A percentile compares a stretch with the other conserved stretches of the same genome.
phyloP scores from a whole-genome alignment of 805 yeast species.

The Candida maltosa region DNA sequence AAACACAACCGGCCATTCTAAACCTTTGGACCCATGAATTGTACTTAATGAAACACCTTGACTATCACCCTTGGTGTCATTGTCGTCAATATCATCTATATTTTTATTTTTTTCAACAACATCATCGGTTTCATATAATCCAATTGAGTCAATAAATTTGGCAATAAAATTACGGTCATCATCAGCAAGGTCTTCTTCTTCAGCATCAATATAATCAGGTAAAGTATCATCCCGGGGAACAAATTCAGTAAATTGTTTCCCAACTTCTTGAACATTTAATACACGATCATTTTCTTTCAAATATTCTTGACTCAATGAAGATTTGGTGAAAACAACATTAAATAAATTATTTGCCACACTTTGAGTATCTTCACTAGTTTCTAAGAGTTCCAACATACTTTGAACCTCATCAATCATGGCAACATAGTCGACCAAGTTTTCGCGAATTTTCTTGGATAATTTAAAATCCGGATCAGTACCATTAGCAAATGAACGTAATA shows the following conservation, averaged over 20 bases:
- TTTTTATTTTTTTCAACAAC: constrained; percentile 18
- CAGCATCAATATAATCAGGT: constrained; percentile 12
- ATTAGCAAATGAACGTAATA: constrained; percentile 9
- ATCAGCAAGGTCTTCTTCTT: constrained; percentile 7
- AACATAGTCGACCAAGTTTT: constrained; percentile 14
- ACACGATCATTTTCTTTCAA: constrained; percentile 22
- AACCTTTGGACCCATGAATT: constrained; percentile 88
- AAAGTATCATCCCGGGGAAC: constrained; percentile 25
- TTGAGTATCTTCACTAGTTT: background rate
- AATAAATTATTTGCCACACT: constrained; percentile 14
- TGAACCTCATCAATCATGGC: constrained; percentile 8
- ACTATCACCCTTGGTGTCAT: constrained; percentile 2
- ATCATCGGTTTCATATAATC: constrained; percentile 28
- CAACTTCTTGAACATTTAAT: constrained; percentile 40
- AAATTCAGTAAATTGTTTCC: constrained; percentile 31
- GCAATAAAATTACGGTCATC: constrained; percentile 17
- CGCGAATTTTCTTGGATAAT: constrained; percentile 10
- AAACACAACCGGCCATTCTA: constrained; percentile 93
- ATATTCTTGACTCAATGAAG: constrained; percentile 28
- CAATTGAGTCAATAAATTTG: constrained; percentile 30
- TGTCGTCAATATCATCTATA: background rate
- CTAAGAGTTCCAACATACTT: background rate
- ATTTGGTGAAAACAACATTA: constrained; percentile 18
- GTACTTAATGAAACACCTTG: constrained; percentile 57
- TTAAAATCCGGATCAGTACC: constrained; percentile 4